These are phyloP conservation scores for Anisodus tanguticus DNA, from an alignment of 257 asterid species.

Conservation along the genomic window DNA sequence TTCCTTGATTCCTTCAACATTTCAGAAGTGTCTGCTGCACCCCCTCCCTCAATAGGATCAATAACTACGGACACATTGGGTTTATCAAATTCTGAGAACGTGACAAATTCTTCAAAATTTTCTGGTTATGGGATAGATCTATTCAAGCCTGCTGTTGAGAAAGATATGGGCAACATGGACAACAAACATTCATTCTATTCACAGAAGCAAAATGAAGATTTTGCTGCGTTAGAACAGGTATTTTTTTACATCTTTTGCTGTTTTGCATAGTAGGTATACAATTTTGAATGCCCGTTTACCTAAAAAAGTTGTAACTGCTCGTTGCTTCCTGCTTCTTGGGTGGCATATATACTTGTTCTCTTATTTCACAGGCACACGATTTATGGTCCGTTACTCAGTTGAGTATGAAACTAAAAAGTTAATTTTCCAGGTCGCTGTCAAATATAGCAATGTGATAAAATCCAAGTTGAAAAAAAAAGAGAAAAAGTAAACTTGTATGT, in stretches of 20 bases:
- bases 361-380: neutral
- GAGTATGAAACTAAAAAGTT: neutral
- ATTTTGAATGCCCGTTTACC: neutral
- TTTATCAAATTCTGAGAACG: slow-evolving; percentile 52
- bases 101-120: slow-evolving; percentile 42
- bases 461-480: neutral
- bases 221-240: slow-evolving; percentile 97
- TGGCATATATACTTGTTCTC: neutral
- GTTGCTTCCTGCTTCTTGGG: neutral
- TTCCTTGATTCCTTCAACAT: slow-evolving; percentile 87
- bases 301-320: neutral
- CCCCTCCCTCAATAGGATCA: slow-evolving; percentile 48
- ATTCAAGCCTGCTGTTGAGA: slow-evolving; percentile 50
- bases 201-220: slow-evolving; percentile 82
- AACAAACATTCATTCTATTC: slow-evolving; percentile 51
- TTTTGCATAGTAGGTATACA: slow-evolving; percentile 6
- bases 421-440: neutral
- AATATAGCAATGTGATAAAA: neutral
- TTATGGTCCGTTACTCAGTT: neutral
- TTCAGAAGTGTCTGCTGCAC: slow-evolving; percentile 60
- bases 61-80: slow-evolving; percentile 54
- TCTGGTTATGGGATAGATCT: slow-evolving; percentile 53
- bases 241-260: slow-evolving; percentile 29
- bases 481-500: neutral
- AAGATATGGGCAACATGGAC: slow-evolving; percentile 42